Percentiles rank a stretch among this genome's conserved stretches.
Evolutionary conservation across 306 rosid genomes (phyloP).

Genomic region (Ormosia semicastrata): DNA sequence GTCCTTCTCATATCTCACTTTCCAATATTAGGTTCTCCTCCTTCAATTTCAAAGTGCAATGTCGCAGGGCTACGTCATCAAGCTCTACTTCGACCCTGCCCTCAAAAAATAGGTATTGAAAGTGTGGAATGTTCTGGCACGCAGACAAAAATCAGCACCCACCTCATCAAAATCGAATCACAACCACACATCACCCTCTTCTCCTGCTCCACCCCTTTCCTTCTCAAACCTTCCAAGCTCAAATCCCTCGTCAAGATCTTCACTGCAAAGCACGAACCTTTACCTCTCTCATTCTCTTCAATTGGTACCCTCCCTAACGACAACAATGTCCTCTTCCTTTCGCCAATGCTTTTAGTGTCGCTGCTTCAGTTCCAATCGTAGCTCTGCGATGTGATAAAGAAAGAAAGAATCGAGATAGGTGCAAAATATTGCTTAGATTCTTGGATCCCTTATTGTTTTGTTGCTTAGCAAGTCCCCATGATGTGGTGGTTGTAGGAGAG

Average conservation of each 20-base stretch:
- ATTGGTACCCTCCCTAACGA: slow-evolving; percentile 64
- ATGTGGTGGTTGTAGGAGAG: slow-evolving; percentile 44
- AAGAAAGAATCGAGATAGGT: slow-evolving; percentile 54
- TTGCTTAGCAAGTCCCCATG: slow-evolving; percentile 75
- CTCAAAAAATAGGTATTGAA: slow-evolving; percentile 89
- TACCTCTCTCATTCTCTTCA: slow-evolving; percentile 69
- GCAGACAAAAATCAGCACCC: slow-evolving; percentile 86
- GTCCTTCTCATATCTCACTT: too few relatives aligned
- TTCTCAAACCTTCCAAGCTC: slow-evolving; percentile 63
- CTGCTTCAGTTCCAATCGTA: slow-evolving; percentile 50
- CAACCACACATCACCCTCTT: slow-evolving; percentile 97
- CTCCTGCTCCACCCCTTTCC: slow-evolving; percentile 39
- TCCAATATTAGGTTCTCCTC: too few relatives aligned
- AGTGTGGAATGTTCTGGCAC: slow-evolving; percentile 91
- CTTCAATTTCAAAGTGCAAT: not conserved
- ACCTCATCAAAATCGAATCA: slow-evolving; percentile 80
- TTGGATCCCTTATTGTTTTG: slow-evolving; percentile 80
- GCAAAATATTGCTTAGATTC: slow-evolving; percentile 56
- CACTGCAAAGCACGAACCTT: slow-evolving; percentile 66
- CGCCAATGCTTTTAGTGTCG: slow-evolving; percentile 75
- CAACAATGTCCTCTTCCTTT: slow-evolving; percentile 69
- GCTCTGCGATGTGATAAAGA: slow-evolving; percentile 64
- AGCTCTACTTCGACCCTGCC: slow-evolving; percentile 91
- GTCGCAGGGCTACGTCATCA: slow-evolving; percentile 82
- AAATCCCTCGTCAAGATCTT: slow-evolving; percentile 50